Conservation (phyloP, 768 basidiomycete species). For the Chalciporus chontae region DNA sequence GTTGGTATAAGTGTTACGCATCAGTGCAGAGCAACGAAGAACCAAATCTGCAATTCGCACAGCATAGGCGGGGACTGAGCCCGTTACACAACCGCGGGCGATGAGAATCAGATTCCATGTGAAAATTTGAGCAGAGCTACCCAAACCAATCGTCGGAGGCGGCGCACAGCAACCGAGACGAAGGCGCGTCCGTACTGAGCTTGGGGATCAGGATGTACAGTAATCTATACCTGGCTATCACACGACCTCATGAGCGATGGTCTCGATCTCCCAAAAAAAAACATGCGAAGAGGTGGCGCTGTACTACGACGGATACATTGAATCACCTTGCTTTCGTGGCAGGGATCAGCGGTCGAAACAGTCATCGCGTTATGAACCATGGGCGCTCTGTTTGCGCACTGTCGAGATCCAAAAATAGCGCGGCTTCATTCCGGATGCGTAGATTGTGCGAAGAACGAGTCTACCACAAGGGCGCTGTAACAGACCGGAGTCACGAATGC, state of each 20-base stretch:
- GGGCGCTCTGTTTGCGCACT: constrained; percentile 8
- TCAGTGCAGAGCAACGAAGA: neutral
- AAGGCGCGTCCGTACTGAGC: neutral
- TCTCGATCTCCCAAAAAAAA: constrained; percentile 2
- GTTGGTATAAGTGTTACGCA: constrained; percentile 1
- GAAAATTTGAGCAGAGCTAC: constrained; percentile 17
- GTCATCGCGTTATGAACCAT: constrained; percentile 2
- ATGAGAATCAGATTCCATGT: constrained; percentile 21
- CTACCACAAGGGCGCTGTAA: constrained; percentile 11
- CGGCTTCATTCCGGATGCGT: constrained; percentile 7
- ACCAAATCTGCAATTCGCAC: constrained; percentile 11
- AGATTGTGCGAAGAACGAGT: constrained; percentile 12
- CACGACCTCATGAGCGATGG: constrained; percentile 1
- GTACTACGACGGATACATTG: neutral
- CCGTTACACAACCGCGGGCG: constrained; percentile 20
- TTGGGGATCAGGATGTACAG: neutral
- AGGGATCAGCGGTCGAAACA: constrained; percentile 20
- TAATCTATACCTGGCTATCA: neutral
- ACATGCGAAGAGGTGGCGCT: constrained; percentile 10
- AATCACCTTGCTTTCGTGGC: neutral
- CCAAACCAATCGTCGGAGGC: constrained; percentile 9
- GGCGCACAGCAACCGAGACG: constrained; percentile 18
- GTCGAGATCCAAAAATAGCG: constrained; percentile 13
- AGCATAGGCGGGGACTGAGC: constrained; percentile 20
- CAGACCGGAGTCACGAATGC: constrained; percentile 1